Evolutionary conservation across 768 basidiomycete species (phyloP).

Genomic region (Imleria badia): DNA sequence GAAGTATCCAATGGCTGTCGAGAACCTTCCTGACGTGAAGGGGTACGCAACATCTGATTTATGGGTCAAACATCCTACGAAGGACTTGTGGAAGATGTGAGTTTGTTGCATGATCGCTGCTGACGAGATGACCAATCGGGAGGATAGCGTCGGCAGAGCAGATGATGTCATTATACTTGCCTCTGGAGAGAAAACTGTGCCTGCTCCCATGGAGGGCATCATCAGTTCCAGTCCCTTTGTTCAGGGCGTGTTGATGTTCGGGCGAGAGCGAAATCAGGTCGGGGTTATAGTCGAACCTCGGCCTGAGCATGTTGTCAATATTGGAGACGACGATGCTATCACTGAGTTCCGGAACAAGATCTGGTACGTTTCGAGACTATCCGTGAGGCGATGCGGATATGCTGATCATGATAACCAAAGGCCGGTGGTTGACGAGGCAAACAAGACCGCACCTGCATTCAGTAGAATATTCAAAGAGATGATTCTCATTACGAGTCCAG

Average conservation of each 20-base stretch:
- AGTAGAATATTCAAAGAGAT: neutral
- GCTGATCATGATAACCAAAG: neutral
- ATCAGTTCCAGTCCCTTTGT: constrained; percentile 22
- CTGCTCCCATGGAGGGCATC: constrained; percentile 20
- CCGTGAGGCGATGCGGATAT: too few relatives aligned
- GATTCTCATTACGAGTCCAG: neutral
- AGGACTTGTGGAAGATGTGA: constrained; percentile 44
- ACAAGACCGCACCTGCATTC: neutral
- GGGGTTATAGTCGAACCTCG: constrained; percentile 20
- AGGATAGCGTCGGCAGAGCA: constrained; percentile 37
- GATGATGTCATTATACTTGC: constrained; percentile 35
- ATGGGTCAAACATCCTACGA: constrained; percentile 32
- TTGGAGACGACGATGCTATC: constrained; percentile 3
- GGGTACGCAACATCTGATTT: neutral
- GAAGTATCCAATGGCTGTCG: constrained; percentile 14
- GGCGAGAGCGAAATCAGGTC: constrained; percentile 29
- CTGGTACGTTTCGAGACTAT: constrained; percentile 17
- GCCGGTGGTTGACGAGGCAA: neutral
- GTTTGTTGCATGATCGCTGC: neutral
- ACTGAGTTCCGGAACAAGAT: constrained; percentile 18
- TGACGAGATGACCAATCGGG: neutral
- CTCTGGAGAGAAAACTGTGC: constrained; percentile 35
- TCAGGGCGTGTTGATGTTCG: constrained; percentile 31
- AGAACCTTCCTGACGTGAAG: neutral
- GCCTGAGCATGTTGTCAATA: constrained; percentile 10